Percentiles rank a stretch among this genome's conserved stretches.
phyloP scores from a whole-genome alignment of 2,329 filamentous ascomycete genomes.

The Sclerotinia spermophila region DNA sequence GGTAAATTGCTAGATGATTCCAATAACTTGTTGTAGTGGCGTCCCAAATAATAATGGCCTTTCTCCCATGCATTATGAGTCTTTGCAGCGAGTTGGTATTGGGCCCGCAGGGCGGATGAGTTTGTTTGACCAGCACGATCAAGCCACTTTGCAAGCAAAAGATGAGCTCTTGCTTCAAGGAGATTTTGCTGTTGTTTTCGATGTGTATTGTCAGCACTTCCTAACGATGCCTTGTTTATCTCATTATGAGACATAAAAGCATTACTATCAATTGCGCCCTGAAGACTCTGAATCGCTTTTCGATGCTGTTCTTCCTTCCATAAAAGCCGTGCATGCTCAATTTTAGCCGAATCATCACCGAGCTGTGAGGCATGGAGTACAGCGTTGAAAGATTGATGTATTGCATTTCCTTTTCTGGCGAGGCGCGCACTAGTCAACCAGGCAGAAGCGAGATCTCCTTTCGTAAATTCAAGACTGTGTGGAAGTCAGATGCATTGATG shows the following conservation, averaged over 20 bases:
- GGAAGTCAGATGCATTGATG: conserved; percentile 33
- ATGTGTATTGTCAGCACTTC: conserved; percentile 20
- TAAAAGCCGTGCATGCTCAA: conserved; percentile 87
- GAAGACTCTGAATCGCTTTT: conserved; percentile 88
- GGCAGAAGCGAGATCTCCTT: conserved; percentile 72
- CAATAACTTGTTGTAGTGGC: conserved; percentile 94
- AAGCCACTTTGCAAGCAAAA: conserved; percentile 94
- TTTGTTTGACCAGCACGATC: conserved; percentile 93
- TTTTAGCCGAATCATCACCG: conserved; percentile 81
- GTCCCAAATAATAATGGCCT: conserved; percentile 92
- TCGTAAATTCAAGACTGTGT: conserved; percentile 51
- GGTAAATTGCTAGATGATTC: conserved; percentile 82
- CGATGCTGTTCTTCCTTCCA: conserved; percentile 93
- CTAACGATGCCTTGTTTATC: conserved; percentile 25
- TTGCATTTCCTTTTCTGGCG: conserved; percentile 78
- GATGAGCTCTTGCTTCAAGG: conserved; percentile 72
- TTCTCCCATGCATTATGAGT: conserved; percentile 80
- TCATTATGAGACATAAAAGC: conserved; percentile 56
- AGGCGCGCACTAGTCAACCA: conserved; percentile 86
- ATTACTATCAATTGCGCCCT: conserved; percentile 78
- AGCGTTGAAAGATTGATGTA: conserved; percentile 87
- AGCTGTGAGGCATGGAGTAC: conserved; percentile 84
- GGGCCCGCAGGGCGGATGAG: conserved; percentile 70
- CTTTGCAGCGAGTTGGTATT: conserved; percentile 79
- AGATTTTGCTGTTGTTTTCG: conserved; percentile 49